These are phyloP conservation scores for Cercophora sp. DNA, from an alignment of 495 filamentous ascomycete species.

Conservation along the genomic window DNA sequence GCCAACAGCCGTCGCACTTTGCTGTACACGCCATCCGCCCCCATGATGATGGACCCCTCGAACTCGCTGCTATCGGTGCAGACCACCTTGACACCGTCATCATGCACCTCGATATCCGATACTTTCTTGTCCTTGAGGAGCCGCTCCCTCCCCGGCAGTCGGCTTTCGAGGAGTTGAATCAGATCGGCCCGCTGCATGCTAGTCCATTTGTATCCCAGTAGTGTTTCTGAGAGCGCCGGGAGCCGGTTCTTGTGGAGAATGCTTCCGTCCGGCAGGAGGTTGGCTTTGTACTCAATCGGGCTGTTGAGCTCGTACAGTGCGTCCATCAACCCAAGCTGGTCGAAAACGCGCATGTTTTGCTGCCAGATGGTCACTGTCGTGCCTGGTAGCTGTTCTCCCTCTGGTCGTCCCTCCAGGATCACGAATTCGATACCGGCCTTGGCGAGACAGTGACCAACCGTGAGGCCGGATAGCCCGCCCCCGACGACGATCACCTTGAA, in stretches of 20 bases:
- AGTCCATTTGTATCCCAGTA: constrained; percentile 12
- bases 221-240: constrained; percentile 23
- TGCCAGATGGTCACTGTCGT: constrained; percentile 35
- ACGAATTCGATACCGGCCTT: constrained; percentile 44
- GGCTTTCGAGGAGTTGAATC: constrained; percentile 1
- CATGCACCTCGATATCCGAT: constrained; percentile 17
- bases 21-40: constrained; percentile 49
- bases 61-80: constrained; percentile 39
- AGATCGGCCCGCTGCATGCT: constrained; percentile 8
- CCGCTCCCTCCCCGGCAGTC: not conserved
- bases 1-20: constrained; percentile 38
- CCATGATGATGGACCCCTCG: constrained; percentile 47
- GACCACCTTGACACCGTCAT: constrained; percentile 25
- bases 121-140: constrained; percentile 28
- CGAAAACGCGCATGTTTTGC: constrained; percentile 35
- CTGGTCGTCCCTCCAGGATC: constrained; percentile 40
- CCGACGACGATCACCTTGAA: constrained; percentile 40
- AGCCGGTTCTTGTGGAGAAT: constrained; percentile 10
- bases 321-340: constrained; percentile 45
- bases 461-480: constrained; percentile 46
- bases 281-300: not conserved
- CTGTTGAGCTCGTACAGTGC: not conserved
- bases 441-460: constrained; percentile 43
- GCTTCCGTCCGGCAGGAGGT: not conserved
- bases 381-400: constrained; percentile 37